phyloP scores from a whole-genome alignment of 768 basidiomycete genomes.

The Phlebiopsis flavidoalba region DNA sequence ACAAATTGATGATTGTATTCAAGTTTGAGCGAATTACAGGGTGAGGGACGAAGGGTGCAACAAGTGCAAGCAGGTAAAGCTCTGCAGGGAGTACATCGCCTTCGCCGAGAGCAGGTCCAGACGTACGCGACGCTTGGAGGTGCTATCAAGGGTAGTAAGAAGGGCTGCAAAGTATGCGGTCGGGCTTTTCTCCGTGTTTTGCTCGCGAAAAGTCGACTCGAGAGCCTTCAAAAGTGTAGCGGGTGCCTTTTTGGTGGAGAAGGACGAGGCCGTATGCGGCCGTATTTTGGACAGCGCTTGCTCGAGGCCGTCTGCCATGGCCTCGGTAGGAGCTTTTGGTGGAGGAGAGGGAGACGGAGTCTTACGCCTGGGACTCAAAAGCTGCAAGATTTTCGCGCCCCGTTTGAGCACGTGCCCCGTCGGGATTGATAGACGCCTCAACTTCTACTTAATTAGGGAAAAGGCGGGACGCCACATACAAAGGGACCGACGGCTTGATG shows the following conservation, averaged over 20 bases:
- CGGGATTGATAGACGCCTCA: background rate
- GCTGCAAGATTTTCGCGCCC: slow-evolving; percentile 2
- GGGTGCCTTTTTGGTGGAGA: slow-evolving; percentile 87
- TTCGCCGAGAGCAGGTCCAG: slow-evolving; percentile 39
- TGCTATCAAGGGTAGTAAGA: slow-evolving; percentile 77
- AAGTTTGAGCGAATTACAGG: slow-evolving; percentile 79
- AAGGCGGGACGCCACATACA: slow-evolving; percentile 4
- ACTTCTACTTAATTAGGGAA: background rate
- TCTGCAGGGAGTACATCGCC: slow-evolving; percentile 79
- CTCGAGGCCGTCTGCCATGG: slow-evolving; percentile 36
- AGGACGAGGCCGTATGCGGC: slow-evolving; percentile 72
- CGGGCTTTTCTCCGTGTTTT: slow-evolving; percentile 59
- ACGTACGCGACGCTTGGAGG: slow-evolving; percentile 53
- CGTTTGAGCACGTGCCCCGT: background rate
- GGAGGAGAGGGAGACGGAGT: background rate
- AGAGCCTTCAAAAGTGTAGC: slow-evolving; percentile 81
- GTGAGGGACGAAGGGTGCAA: slow-evolving; percentile 72
- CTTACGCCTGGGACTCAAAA: background rate
- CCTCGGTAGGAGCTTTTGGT: background rate
- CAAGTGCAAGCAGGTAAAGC: slow-evolving; percentile 77
- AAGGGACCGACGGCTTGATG: background rate
- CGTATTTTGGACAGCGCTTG: slow-evolving; percentile 77
- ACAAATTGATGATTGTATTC: slow-evolving; percentile 62
- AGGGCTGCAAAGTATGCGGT: slow-evolving; percentile 96
- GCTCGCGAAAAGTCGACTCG: slow-evolving; percentile 74